Evolutionary conservation across 192 early-diverging fungal genomes (phyloP), one percentile per base, ranked within the genome.

Genomic region (Kappamyces sp.): DNA sequence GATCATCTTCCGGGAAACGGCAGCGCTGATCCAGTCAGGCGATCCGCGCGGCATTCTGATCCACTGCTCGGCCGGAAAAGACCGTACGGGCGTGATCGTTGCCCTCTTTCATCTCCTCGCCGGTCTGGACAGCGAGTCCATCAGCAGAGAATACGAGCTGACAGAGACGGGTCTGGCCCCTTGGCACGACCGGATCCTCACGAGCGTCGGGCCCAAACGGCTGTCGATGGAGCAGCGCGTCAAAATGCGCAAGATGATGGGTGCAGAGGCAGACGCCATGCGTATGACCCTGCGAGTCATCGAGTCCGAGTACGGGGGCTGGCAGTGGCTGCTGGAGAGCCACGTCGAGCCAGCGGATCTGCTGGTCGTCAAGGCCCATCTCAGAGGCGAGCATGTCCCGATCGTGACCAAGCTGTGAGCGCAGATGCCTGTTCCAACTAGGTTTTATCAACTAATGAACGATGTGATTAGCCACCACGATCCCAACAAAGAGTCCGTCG

Each of bases 11-110:
- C 7, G n/a, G 42, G n/a, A 8, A 7, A 8, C n/a, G 42, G 42
- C 42, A 43, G 8, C 7, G n/a, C n/a, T 43, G 42, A 43, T 43
- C n/a, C 42, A 8, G 7, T 43, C 42, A 43, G n/a, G n/a, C 8
- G 42, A 43, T 7, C 42, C 7, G 7, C 42, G 64, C 7, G 73
- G 76, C 0, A 66, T 85, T n/a, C 67, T 87, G 51, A 66, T 86
- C 5, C 85, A 86, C 57, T 86, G 85, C 60, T 86, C 84, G 3
- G 84, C 85, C 8, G 85, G 85, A 12, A 86, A 86, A 62, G 85
- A 86, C 52, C 63, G 85, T 36, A 86, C 85, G 0, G 85, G 85
- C 8, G 60, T 87, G 4, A 69, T 81, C 45, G 66, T 61, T 29
- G 84, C 84, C 48, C 49, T 86, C 30, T 37, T 87, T 40, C 65